phyloP scores from a whole-genome alignment of 306 rosid genomes.

The Prunus davidiana region DNA sequence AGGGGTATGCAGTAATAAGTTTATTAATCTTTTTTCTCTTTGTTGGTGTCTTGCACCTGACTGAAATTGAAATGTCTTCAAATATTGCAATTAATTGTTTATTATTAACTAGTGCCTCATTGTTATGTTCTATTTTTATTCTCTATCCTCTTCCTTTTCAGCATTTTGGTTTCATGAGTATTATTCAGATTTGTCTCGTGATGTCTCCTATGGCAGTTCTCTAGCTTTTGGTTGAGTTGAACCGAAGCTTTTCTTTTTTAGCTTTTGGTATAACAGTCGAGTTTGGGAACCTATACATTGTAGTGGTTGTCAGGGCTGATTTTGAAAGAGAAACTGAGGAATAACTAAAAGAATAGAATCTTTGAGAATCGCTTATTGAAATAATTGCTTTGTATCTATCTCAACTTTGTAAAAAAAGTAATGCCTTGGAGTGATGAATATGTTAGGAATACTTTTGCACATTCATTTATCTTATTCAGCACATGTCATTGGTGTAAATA shows the following conservation, averaged over 20 bases:
- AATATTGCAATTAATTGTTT: background rate
- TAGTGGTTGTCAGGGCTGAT: background rate
- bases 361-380: background rate
- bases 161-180: background rate
- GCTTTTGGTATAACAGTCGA: background rate
- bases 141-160: background rate
- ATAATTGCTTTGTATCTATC: background rate
- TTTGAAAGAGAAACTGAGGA: background rate
- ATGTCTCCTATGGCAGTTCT: background rate
- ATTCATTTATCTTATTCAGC: background rate
- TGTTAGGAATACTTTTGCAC: background rate
- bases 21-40: background rate
- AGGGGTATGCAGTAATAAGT: constrained; percentile 42
- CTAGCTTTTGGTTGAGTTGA: background rate
- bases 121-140: background rate
- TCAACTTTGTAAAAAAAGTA: background rate
- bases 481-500: background rate
- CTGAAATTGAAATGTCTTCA: background rate
- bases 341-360: background rate
- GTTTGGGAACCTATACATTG: background rate
- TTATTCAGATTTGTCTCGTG: background rate
- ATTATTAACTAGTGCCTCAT: background rate
- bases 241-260: background rate
- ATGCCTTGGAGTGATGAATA: background rate
- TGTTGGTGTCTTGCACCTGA: background rate